Base-by-base conservation (phyloP, 495 filamentous ascomycete species). In the Thermothielavioides terrestris region DNA sequence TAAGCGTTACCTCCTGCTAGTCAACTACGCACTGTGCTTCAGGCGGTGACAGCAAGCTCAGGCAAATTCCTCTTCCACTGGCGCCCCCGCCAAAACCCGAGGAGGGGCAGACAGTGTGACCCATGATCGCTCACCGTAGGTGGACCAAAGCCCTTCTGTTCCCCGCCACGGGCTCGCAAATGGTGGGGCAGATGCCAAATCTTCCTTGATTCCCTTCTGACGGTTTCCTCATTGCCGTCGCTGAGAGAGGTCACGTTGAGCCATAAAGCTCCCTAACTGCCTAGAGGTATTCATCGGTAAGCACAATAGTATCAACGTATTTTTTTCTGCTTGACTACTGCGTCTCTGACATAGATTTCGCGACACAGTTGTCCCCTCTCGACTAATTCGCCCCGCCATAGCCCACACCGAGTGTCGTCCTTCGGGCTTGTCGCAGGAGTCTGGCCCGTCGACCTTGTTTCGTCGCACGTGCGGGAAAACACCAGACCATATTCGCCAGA, bases 151-250 rank as follows among this genome's bases (percentile, higher is more conserved):
- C 42, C 50, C 43, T 55, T 38, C n/a, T n/a, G n/a, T 57, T 58
- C 60, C 60, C 61, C 58, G 61, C 60, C 54, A 49, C 35, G 8
- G 26, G n/a, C n/a, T n/a, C n/a, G n/a, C 37, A 2, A 10, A 52
- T 61, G 58, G 61, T 63, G 61, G 61, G 61, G 61, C 58, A 63
- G 40, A 25, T 23, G 42, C 47, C 37, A 49, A 50, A 47, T 51
- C 43, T 56, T 49, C 36, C 40, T 26, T 32, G 35, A 12, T 54
- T 45, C 25, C 35, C 14, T n/a, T 27, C n/a, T n/a, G n/a, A n/a
- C n/a, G n/a, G n/a, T n/a, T n/a, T n/a, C n/a, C n/a, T 17, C 35
- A 20, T 11, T 32, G 36, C 28, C 4, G 36, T 23, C 34, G 25
- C 21, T 28, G 26, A 17, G 40, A 36, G 51, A 47, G 25, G 38